Percentiles rank a stretch among this genome's conserved stretches.
Conservation (phyloP, 129 eudicot species). For the Mikania micrantha region DNA sequence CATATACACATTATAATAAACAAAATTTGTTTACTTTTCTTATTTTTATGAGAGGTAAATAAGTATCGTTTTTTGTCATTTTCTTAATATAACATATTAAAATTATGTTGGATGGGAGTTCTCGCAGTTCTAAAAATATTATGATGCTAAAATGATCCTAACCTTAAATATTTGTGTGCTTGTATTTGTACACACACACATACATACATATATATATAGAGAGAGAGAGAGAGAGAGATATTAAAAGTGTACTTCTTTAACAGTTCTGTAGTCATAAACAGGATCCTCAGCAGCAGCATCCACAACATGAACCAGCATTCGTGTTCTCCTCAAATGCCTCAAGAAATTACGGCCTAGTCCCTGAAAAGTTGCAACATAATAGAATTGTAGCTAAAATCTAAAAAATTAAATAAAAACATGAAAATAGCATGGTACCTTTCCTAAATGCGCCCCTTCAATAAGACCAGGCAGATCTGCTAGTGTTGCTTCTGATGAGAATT, state of each 20-base stretch:
- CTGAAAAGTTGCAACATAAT: slow-evolving; percentile 30
- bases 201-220: background rate
- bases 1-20: no score
- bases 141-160: no score
- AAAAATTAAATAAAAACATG: background rate
- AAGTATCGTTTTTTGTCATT: no score
- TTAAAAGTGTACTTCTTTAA: slow-evolving; percentile 65
- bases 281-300: slow-evolving; percentile 87
- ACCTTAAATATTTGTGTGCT: no score
- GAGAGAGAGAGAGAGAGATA: background rate
- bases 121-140: no score
- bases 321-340: slow-evolving; percentile 89
- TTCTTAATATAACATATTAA: no score
- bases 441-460: slow-evolving; percentile 95
- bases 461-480: slow-evolving; percentile 98
- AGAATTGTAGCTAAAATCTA: slow-evolving; percentile 1
- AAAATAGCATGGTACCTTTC: slow-evolving; percentile 53
- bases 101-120: no score
- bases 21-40: no score
- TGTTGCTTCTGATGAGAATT: slow-evolving; percentile 85
- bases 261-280: slow-evolving; percentile 76
- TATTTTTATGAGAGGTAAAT: no score
- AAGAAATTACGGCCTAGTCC: slow-evolving; percentile 97
- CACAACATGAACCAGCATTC: slow-evolving; percentile 90
- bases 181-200: no score